Base-by-base conservation (phyloP, 768 basidiomycete genomes). In the Atractiella rhizophila region DNA sequence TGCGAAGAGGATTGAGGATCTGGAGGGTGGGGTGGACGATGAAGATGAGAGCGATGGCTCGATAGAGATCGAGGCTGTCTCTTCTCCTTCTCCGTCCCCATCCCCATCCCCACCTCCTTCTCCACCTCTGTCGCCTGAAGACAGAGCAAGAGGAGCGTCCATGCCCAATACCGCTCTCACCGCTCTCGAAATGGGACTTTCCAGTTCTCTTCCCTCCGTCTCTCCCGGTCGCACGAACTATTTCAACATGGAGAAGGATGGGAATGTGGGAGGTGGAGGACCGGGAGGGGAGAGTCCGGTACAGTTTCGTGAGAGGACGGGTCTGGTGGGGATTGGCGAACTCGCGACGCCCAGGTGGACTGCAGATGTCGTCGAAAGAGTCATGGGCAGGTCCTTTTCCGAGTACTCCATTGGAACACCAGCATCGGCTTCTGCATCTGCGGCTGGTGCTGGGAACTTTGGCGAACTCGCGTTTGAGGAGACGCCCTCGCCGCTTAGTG, bases 281-380 rank as follows among this genome's bases (percentile, higher is more conserved):
- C n/a, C 26, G 15, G 28, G 5, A 29, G 15, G 38, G 24, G 31
- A 10, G 41, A 28, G 12, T n/a, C 41, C 5, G 28, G n/a, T n/a
- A 32, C 5, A 42, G 36, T 16, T 47, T 47, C 9, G 46, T 39
- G 41, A 45, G 36, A 68, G 91, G 43, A 68, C 71, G 15, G 76
- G 73, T 28, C 70, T 96, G 29, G 71, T 96, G 39, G 91, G 91
- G 20, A 78, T 96, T 5, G 91, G 91, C 28, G 91, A 98, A 60
- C 69, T 96, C 25, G 65, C 83, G 16, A 98, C 91, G n/a, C 91
- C 91, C 35, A 70, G 85, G 46, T 98, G 85, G 86, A 68, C 68
- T 45, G 69, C 68, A 54, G 57, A 61, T 23, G 65, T 67, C 35
- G 59, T 49, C 28, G 43, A 53, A 39, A 28, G 42, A 28, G 47